Percentiles rank a stretch among this genome's conserved stretches.
phyloP scores from a whole-genome alignment of 495 filamentous ascomycete genomes.

The Tricharina praecox region DNA sequence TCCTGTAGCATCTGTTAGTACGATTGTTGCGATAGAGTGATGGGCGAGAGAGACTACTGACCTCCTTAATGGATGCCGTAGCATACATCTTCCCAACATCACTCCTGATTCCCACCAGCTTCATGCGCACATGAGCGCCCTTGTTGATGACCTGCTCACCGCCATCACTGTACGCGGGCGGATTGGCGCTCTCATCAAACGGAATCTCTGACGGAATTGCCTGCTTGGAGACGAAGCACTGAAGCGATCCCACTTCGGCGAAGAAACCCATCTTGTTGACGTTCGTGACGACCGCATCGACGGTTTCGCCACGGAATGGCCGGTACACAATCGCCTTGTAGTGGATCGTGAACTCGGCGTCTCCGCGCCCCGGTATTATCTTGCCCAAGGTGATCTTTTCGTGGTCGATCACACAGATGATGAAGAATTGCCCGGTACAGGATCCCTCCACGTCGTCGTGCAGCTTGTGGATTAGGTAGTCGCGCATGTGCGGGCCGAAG shows the following conservation, averaged over 20 bases:
- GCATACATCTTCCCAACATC: conserved; percentile 90
- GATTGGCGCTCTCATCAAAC: conserved; percentile 77
- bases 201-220: conserved; percentile 83
- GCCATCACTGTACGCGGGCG: conserved; percentile 69
- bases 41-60: conserved; percentile 6
- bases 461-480: conserved; percentile 69
- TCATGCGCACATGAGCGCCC: conserved; percentile 79
- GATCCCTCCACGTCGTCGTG: conserved; percentile 86
- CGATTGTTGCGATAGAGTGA: not conserved
- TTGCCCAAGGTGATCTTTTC: conserved; percentile 81
- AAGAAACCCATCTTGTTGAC: conserved; percentile 90
- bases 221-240: conserved; percentile 78
- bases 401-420: conserved; percentile 90
- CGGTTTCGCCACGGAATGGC: conserved; percentile 88
- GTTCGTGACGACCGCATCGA: conserved; percentile 77
- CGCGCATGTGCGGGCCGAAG: conserved; percentile 78
- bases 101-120: conserved; percentile 77
- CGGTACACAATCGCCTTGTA: conserved; percentile 95
- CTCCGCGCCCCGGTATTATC: conserved; percentile 72
- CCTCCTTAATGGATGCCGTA: conserved; percentile 93
- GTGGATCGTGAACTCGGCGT: conserved; percentile 84
- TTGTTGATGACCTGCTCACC: conserved; percentile 88
- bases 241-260: conserved; percentile 70
- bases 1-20: conserved; percentile 17
- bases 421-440: conserved; percentile 81